Evolutionary conservation across 495 filamentous ascomycete species (phyloP), one percentile per base, ranked within the genome.

Genomic region (Hyaloscypha finlandica): DNA sequence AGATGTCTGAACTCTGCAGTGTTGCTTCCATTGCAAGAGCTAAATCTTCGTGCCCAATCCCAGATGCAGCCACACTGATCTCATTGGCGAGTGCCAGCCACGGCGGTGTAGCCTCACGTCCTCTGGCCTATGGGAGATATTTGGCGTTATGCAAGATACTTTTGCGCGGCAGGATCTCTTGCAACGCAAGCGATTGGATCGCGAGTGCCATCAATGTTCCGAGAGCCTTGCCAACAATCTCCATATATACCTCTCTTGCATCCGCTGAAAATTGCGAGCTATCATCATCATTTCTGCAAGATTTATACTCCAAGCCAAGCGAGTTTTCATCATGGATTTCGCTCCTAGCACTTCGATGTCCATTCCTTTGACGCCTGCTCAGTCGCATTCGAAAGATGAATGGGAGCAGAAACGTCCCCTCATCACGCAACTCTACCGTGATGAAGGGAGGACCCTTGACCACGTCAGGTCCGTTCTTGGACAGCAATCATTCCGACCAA

Each of bases 401-500:
- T 48, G 42, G 42, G 42, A 48, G 16, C 11, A 48, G 16, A 48
- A 48, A 12, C 42, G 42, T 14, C 42, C 42, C 8, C 4, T 48
- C 42, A 48, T 48, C 42, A 48, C 42, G 8, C 42, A 48, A 48
- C 42, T 48, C 16, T 48, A 48, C 16, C 42, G 16, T 19, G 16
- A 48, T 48, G 42, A 48, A 19, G 42, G 16, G 16, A 14, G 3
- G 16, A 11, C 42, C 9, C 42, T 48, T 48, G 42, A 48, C 2
- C 2, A 48, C 16, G 42, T 48, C 42, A 48, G 42, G 16, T 48
- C 42, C 9, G 42, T 48, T 48, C 42, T 48, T 14, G 16, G 8
- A 48, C 53, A 56, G 53, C 53, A 56, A 12, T 29, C 22, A 32
- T 56, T 56, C 5, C 53, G 53, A 29, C 53, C 53, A 29, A 56